Conservation (phyloP, 169 alveolate species). For the Theileria orientalis region DNA sequence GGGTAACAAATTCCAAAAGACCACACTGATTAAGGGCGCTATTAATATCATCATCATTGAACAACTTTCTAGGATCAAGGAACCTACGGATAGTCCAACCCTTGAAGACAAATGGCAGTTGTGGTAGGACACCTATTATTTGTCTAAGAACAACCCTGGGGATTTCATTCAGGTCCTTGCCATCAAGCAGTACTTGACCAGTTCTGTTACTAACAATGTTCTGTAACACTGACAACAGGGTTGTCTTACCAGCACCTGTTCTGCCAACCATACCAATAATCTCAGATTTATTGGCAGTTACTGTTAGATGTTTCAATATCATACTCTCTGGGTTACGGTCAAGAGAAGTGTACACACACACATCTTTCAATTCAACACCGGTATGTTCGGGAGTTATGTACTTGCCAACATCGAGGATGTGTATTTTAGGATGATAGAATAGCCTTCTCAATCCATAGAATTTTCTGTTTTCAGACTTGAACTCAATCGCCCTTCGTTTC, state of each 20-base stretch:
- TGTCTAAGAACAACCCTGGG: constrained; percentile 36
- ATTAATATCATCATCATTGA: constrained; percentile 35
- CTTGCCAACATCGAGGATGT: background rate
- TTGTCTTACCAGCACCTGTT: too few relatives aligned
- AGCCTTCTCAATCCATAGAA: background rate
- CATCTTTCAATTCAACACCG: too few relatives aligned
- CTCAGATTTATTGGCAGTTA: too few relatives aligned
- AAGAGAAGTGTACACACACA: background rate
- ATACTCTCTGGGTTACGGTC: background rate
- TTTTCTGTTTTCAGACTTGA: background rate
- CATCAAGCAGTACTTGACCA: too few relatives aligned
- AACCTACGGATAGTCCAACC: constrained; percentile 65
- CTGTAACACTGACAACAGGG: too few relatives aligned
- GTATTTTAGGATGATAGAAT: background rate
- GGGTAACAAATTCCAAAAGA: constrained; percentile 24
- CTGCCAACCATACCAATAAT: too few relatives aligned
- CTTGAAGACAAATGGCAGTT: constrained; percentile 49
- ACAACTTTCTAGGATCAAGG: constrained; percentile 57
- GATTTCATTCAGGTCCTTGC: too few relatives aligned
- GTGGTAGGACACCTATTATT: constrained; percentile 56
- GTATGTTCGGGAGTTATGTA: too few relatives aligned
- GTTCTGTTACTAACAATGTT: too few relatives aligned
- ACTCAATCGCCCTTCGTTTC: background rate
- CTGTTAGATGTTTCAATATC: too few relatives aligned
- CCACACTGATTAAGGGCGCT: constrained; percentile 54